Base-by-base conservation (phyloP, 2,329 filamentous ascomycete species). In the Diaporthe sp. region DNA sequence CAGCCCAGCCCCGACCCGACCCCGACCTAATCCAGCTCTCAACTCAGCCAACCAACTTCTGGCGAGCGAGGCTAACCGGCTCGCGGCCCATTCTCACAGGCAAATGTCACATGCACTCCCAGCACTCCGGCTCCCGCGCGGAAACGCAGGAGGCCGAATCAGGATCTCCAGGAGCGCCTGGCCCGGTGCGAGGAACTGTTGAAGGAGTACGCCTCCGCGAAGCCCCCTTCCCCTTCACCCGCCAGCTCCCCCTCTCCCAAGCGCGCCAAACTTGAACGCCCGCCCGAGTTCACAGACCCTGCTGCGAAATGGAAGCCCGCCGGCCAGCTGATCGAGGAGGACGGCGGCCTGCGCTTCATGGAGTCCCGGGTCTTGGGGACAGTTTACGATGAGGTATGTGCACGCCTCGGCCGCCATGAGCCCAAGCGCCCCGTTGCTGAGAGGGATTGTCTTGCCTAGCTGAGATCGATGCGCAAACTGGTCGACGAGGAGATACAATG, bases 91-190 rank as follows among this genome's bases (percentile, higher is more conserved):
- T 67, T 7, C 13, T 17, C 3, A 53, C 76, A 92, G 90, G 89
- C 90, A 79, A 90, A 90, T 79, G 88, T 91, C 73, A 86, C 87
- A 75, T 92, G 90, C 79, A 90, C 88, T 15, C 90, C 90, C 5
- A 91, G 90, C 78, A 91, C 88, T 28, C 90, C 90, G 1, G 90
- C 90, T 10, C 90, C 90, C 8, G 88, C 90, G 39, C 88, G 90
- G 75, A 92, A 91, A 83, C 87, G 90, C 55, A 85, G 89, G 77
- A 85, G 90, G 65, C 90, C 90, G 13, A 91, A 92, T 72, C 90
- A 92, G 79, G 90, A 92, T 79, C 85, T 92, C 17, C 90, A 92
- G 79, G 90, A 92, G 81, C 87, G 90, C 53, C 84, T 92, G 49
- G 89, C 89, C 5, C 85, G 89, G 73, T 91, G 90, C 77, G 90